phyloP scores from a whole-genome alignment of 345 rosid species.

The Eucalyptus melliodora region DNA sequence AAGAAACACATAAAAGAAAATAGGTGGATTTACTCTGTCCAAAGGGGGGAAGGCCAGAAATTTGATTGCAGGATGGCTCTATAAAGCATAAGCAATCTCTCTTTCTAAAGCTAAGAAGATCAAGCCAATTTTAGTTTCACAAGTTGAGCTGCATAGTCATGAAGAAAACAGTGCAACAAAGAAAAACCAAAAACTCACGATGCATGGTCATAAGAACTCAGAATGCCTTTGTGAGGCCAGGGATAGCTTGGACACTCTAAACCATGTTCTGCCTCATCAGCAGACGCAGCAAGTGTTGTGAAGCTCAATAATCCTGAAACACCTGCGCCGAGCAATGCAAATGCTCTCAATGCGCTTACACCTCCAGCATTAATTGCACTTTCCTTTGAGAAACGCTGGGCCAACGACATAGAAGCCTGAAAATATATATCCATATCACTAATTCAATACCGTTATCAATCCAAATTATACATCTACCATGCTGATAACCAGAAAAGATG shows the following conservation, averaged over 20 bases:
- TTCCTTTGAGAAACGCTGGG: conserved; percentile 39
- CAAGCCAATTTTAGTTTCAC: background rate
- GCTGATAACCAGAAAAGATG: background rate
- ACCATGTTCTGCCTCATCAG: conserved; percentile 99
- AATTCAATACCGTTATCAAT: background rate
- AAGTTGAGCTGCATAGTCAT: background rate
- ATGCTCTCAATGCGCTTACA: conserved; percentile 35
- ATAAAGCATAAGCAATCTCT: background rate
- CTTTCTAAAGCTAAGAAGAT: background rate
- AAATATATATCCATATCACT: background rate
- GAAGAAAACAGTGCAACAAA: background rate
- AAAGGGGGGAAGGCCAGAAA: background rate
- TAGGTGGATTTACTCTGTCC: background rate
- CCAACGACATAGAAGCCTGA: conserved; percentile 41
- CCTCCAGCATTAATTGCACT: conserved; percentile 48
- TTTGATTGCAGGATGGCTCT: background rate
- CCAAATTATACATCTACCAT: background rate
- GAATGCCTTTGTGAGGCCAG: conserved; percentile 98
- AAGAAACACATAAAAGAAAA: background rate
- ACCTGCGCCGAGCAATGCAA: conserved; percentile 83
- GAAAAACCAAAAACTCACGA: conserved; percentile 51
- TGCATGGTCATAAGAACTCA: conserved; percentile 96
- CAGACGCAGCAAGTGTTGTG: conserved; percentile 57
- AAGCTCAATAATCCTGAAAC: conserved; percentile 74
- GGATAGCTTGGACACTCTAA: conserved; percentile 77